phyloP scores from a whole-genome alignment of 2,329 filamentous ascomycete species.

The Calonectria crousiana region DNA sequence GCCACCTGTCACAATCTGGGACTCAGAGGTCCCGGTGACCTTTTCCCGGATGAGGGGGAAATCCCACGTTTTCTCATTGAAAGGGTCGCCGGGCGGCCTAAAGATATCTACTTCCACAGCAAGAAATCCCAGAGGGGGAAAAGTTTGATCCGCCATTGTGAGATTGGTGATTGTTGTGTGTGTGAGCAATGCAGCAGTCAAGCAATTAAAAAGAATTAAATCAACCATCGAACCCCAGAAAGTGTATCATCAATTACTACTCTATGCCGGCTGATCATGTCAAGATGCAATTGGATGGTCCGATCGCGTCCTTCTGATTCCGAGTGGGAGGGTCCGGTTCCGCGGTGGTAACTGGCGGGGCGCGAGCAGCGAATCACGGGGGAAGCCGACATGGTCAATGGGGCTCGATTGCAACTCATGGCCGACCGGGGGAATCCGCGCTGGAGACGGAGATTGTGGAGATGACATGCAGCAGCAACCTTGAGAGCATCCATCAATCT shows the following conservation, averaged over 20 bases:
- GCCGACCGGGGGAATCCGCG: conserved; percentile 10
- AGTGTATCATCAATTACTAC: not conserved
- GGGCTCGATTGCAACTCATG: not conserved
- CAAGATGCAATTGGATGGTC: not conserved
- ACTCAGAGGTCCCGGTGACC: conserved; percentile 45
- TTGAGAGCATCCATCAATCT: not conserved
- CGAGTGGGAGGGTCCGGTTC: not conserved
- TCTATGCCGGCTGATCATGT: not conserved
- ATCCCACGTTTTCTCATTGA: conserved; percentile 50
- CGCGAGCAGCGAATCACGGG: conserved; percentile 27
- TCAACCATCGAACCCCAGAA: not conserved
- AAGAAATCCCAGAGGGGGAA: conserved; percentile 50
- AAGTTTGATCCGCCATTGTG: conserved; percentile 8
- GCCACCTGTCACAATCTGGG: conserved; percentile 45
- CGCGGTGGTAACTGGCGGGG: not conserved
- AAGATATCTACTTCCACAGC: conserved; percentile 49
- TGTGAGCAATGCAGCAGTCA: not conserved
- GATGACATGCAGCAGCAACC: not conserved
- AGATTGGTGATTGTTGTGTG: not conserved
- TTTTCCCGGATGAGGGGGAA: conserved; percentile 52
- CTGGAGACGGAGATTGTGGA: not conserved
- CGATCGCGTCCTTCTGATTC: not conserved
- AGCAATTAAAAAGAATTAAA: not conserved
- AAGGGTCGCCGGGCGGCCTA: conserved; percentile 52
- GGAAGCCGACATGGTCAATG: conserved; percentile 20